These are phyloP conservation scores for Eucalyptus sp. DNA, from an alignment of 345 rosid genomes.

Conservation along the genomic window DNA sequence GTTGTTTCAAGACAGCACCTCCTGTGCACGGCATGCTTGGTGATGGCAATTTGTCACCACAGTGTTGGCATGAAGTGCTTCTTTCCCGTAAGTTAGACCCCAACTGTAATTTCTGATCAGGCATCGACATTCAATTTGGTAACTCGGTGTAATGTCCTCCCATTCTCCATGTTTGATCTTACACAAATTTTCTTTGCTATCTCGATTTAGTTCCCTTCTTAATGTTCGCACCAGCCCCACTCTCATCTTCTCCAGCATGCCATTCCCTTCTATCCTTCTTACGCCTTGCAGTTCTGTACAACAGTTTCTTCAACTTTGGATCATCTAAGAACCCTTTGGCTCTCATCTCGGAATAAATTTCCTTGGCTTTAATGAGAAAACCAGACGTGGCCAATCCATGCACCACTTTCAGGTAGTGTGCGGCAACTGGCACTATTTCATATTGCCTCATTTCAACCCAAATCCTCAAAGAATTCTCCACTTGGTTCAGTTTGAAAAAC, in stretches of 20 bases:
- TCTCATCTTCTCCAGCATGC: conserved; percentile 1
- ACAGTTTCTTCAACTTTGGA: conserved; percentile 59
- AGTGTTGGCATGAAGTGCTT: not conserved
- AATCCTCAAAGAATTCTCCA: conserved; percentile 54
- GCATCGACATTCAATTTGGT: not conserved
- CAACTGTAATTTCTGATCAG: not conserved
- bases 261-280: conserved; percentile 1
- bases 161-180: not conserved
- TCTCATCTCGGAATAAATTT: conserved; percentile 56
- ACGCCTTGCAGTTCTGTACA: conserved; percentile 17
- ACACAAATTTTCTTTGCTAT: not conserved
- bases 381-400: conserved; percentile 58
- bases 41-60: not conserved
- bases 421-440: conserved; percentile 23
- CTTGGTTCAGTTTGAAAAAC: conserved; percentile 43
- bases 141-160: not conserved
- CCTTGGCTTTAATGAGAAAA: conserved; percentile 36
- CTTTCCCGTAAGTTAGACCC: not conserved
- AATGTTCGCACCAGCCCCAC: not conserved
- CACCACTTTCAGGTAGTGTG: conserved; percentile 37
- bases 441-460: conserved; percentile 64
- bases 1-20: not conserved
- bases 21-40: not conserved
- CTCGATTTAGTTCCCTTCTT: conserved; percentile 1
- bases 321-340: conserved; percentile 51